Conservation (phyloP, 495 filamentous ascomycete genomes). For the Aspergillus olivimuriae region DNA sequence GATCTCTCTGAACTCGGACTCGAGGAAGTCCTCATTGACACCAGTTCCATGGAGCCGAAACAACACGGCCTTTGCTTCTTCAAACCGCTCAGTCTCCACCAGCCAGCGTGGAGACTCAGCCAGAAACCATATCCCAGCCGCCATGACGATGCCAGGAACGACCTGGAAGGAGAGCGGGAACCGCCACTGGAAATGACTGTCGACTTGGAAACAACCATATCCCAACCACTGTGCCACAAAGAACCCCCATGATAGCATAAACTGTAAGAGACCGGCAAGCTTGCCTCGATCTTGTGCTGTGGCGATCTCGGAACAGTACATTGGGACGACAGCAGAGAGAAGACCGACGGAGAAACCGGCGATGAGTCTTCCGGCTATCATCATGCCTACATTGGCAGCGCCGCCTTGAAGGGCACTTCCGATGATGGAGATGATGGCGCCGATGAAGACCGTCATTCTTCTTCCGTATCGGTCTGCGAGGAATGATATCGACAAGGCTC, state of each 20-base stretch:
- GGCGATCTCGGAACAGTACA: not conserved
- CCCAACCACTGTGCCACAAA: not conserved
- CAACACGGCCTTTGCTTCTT: slow-evolving; percentile 1
- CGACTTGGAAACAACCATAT: not conserved
- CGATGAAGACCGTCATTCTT: not conserved
- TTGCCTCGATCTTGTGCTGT: not conserved
- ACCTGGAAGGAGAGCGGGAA: not conserved
- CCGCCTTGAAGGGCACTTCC: not conserved
- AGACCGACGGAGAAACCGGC: not conserved
- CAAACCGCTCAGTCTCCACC: not conserved
- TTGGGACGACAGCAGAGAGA: not conserved
- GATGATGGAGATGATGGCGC: not conserved
- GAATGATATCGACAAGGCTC: not conserved
- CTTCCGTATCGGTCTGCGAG: not conserved
- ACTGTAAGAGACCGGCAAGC: not conserved
- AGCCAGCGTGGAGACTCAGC: not conserved
- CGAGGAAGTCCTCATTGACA: not conserved
- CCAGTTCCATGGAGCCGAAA: not conserved
- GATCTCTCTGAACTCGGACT: slow-evolving; percentile 1
- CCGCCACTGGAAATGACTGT: not conserved
- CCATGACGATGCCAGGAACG: not conserved
- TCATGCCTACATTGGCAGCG: not conserved
- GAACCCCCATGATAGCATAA: not conserved
- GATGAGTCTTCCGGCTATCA: not conserved
- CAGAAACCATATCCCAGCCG: not conserved